These are phyloP conservation scores for Hypoxylon sp. DNA, from an alignment of 2,329 filamentous ascomycete species.

Conservation along the genomic window DNA sequence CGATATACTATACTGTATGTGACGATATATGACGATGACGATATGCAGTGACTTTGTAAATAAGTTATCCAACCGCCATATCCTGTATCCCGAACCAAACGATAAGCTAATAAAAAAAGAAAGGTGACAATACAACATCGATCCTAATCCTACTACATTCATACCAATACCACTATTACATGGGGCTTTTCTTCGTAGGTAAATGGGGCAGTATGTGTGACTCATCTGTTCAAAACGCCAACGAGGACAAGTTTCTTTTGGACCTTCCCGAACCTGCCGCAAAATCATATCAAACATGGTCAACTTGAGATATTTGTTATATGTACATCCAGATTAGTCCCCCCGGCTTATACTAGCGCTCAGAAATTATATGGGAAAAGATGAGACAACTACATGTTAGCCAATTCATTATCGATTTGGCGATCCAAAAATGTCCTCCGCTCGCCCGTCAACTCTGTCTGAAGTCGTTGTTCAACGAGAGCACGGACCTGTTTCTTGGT, in stretches of 20 bases:
- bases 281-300: slow-evolving; percentile 42
- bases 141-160: background rate
- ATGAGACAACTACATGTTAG: slow-evolving; percentile 79
- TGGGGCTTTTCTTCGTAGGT: slow-evolving; percentile 8
- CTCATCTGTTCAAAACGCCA: slow-evolving; percentile 31
- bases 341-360: slow-evolving; percentile 13
- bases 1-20: slow-evolving; percentile 16
- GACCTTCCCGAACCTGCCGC: slow-evolving; percentile 29
- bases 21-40: slow-evolving; percentile 27
- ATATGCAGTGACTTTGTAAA: slow-evolving; percentile 33
- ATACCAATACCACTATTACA: slow-evolving; percentile 15
- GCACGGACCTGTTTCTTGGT: slow-evolving; percentile 98
- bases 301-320: slow-evolving; percentile 37
- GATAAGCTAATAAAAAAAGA: slow-evolving; percentile 8
- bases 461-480: slow-evolving; percentile 91
- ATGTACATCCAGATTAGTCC: slow-evolving; percentile 44
- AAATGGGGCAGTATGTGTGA: slow-evolving; percentile 11
- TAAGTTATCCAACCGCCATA: slow-evolving; percentile 26
- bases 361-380: slow-evolving; percentile 11
- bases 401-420: slow-evolving; percentile 93
- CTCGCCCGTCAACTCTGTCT: slow-evolving; percentile 89
- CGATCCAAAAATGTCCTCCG: slow-evolving; percentile 90
- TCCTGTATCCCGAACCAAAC: slow-evolving; percentile 32
- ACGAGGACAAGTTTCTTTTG: slow-evolving; percentile 30
- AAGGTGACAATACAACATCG: slow-evolving; percentile 6